Base-by-base conservation (phyloP, 2,329 filamentous ascomycete species). In the Leptographium radiaticola region DNA sequence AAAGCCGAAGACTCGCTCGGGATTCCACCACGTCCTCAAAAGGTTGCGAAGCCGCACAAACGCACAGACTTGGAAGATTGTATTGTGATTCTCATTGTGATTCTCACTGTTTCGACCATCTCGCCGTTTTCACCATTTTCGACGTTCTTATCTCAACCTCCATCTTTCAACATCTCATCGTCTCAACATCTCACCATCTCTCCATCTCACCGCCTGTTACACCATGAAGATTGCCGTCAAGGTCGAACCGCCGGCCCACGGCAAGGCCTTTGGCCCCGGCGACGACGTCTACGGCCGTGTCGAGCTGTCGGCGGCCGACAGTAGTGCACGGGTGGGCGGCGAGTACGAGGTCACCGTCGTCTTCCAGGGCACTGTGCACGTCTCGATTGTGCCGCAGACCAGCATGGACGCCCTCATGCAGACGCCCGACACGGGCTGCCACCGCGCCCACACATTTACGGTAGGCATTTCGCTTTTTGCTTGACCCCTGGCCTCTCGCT, bases 181-280 rank as follows among this genome's bases (percentile, higher is more conserved):
- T 30, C 20, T 20, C n/a, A 10, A 44, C 20, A 12, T 20, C 7
- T 16, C 20, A 44, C 12, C 15, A 31, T 30, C 20, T 20, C 18
- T 6, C 12, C 18, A 1, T 6, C 30, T 33, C 36, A 33, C 34
- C 31, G 8, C 18, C 30, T 8, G 2, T 12, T n/a, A n/a, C 31
- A 38, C 33, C 31, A 58, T 53, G 53, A 49, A 57, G 40, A 16
- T 58, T 45, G 52, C n/a, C 2, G 15, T 56, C 6, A 31, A 44
- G 1, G 40, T 49, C 34, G 20, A 56, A 10, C 30, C 36, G 34
- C 55, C 52, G 16, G 7, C 20, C 2, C 43, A 56, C 33, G 52
- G 55, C 42, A 25, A 25, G 4, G 30, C 34, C n/a, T 54, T 45
- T 42, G 36, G 48, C 15, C 31, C 55, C 6, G 34, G 36, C 4